These are phyloP conservation scores for Russula foetens DNA, from an alignment of 768 basidiomycete genomes.

Conservation along the genomic window DNA sequence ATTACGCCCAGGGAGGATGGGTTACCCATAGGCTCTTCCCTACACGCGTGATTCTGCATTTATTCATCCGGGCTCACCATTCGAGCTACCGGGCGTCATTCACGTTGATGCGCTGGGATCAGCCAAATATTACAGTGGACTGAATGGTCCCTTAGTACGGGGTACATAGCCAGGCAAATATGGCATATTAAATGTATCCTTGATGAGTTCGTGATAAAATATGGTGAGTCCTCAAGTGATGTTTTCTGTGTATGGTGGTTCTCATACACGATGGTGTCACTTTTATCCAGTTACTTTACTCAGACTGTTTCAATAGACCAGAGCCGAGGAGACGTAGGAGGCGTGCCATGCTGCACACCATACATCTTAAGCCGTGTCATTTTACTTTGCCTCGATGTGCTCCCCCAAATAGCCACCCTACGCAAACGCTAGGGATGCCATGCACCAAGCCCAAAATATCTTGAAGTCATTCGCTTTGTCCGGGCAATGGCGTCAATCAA, in stretches of 20 bases:
- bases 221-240: neutral
- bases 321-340: neutral
- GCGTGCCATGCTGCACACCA: neutral
- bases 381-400: neutral
- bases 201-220: neutral
- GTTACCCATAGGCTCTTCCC: conserved; percentile 36
- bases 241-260: neutral
- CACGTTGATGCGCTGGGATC: conserved; percentile 39
- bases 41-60: conserved; percentile 33
- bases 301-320: neutral
- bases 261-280: neutral
- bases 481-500: too few relatives aligned
- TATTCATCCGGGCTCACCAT: conserved; percentile 25
- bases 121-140: conserved; percentile 45
- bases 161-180: neutral
- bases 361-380: neutral
- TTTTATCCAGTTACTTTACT: neutral
- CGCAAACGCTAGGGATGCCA: too few relatives aligned
- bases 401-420: too few relatives aligned
- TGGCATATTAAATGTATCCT: conserved; percentile 1
- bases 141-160: conserved; percentile 16
- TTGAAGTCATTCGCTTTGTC: too few relatives aligned
- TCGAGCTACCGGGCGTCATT: conserved; percentile 34
- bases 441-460: too few relatives aligned
- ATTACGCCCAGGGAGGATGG: conserved; percentile 29